Percentiles rank a stretch among this genome's conserved stretches.
phyloP scores from a whole-genome alignment of 768 basidiomycete species.

The Auriculariales sp. region DNA sequence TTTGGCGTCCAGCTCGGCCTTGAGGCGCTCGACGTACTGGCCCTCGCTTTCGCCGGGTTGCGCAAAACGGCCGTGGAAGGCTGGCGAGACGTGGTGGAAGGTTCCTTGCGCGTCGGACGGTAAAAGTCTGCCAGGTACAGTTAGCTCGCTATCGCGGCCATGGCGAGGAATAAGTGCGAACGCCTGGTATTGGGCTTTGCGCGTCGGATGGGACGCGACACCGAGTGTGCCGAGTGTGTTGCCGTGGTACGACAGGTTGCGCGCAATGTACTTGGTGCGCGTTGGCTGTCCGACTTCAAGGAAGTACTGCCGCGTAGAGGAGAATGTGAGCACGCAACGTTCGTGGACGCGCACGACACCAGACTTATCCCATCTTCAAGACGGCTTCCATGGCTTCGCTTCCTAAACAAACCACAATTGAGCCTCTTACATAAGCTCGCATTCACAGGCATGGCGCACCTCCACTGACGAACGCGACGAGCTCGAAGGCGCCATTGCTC shows the following conservation, averaged over 20 bases:
- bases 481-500: slow-evolving; percentile 60
- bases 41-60: slow-evolving; percentile 54
- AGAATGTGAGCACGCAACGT: neutral
- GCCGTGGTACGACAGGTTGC: slow-evolving; percentile 71
- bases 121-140: slow-evolving; percentile 22
- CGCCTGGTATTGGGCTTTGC: slow-evolving; percentile 53
- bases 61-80: slow-evolving; percentile 72
- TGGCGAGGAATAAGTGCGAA: neutral
- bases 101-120: slow-evolving; percentile 28
- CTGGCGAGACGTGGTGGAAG: slow-evolving; percentile 81
- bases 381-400: slow-evolving; percentile 83
- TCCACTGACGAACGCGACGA: slow-evolving; percentile 60
- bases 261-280: slow-evolving; percentile 66
- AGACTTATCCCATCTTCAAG: slow-evolving; percentile 73
- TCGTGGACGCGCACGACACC: slow-evolving; percentile 19
- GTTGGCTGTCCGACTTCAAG: slow-evolving; percentile 53
- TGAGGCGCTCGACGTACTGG: slow-evolving; percentile 63
- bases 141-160: neutral
- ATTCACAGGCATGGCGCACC: slow-evolving; percentile 25
- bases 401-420: slow-evolving; percentile 26
- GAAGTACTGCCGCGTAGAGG: slow-evolving; percentile 51
- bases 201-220: slow-evolving; percentile 47
- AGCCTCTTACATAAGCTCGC: neutral
- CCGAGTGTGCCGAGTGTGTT: slow-evolving; percentile 64
- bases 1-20: slow-evolving; percentile 73